Evolutionary conservation across 2,329 filamentous ascomycete species (phyloP).

Genomic region (Sporothrix brasiliensis): DNA sequence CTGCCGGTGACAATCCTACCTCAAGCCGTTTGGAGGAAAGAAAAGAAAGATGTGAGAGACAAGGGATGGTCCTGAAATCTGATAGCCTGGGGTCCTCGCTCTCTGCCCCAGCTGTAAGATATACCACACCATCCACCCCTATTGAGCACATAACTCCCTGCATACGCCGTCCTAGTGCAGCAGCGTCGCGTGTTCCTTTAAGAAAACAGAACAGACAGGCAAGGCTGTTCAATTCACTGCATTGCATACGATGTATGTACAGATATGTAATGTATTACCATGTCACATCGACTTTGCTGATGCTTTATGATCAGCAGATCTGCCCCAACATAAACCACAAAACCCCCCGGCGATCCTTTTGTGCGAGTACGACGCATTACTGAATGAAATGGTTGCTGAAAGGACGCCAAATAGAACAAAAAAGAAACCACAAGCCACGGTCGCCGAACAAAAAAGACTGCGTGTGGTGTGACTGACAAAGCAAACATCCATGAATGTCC

Average conservation of each 20-base stretch:
- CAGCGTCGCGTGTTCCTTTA: background rate
- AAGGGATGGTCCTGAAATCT: background rate
- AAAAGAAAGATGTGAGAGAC: background rate
- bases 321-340: constrained; percentile 5
- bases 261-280: no score
- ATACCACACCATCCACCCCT: background rate
- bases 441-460: background rate
- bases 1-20: background rate
- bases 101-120: background rate
- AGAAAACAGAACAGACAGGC: background rate
- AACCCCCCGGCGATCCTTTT: background rate
- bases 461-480: constrained; percentile 2
- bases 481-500: background rate
- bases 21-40: background rate
- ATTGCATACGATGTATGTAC: no score
- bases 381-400: no score
- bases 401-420: background rate
- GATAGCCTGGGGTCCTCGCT: background rate
- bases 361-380: background rate
- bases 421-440: background rate
- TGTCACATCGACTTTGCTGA: background rate
- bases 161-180: constrained; percentile 12
- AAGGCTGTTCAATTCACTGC: background rate
- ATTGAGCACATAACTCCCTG: constrained; percentile 18
- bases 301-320: constrained; percentile 21